Evolutionary conservation across 352 stramenopile species (phyloP).

Genomic region (Phytopythium sindhum): DNA sequence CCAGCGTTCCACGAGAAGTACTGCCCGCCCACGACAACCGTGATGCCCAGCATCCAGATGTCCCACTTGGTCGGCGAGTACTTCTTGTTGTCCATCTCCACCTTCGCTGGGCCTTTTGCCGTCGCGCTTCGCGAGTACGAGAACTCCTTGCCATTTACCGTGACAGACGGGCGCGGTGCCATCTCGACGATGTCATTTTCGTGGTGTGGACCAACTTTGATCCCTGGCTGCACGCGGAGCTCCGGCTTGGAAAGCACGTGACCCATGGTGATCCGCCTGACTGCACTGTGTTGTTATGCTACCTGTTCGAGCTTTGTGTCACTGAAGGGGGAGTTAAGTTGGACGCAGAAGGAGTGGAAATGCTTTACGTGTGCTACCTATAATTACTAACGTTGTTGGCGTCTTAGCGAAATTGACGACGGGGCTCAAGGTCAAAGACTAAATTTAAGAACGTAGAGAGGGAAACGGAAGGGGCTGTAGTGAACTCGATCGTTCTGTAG

Average conservation of each 20-base stretch:
- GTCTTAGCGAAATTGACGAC: too few species aligned
- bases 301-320: background rate
- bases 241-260: conserved; percentile 3
- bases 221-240: background rate
- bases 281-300: background rate
- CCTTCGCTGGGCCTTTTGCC: background rate
- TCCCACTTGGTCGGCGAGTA: conserved; percentile 30
- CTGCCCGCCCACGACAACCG: conserved; percentile 49
- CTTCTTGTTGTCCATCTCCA: background rate
- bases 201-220: background rate
- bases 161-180: background rate
- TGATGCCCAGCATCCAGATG: conserved; percentile 48
- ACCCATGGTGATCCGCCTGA: background rate
- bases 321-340: background rate
- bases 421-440: too few species aligned
- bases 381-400: too few species aligned
- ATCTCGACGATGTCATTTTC: background rate
- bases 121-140: background rate
- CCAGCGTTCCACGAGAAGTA: conserved; percentile 52
- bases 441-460: too few species aligned
- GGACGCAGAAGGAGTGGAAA: background rate
- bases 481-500: too few species aligned
- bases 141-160: background rate
- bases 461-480: too few species aligned
- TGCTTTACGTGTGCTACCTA: too few species aligned